These are phyloP conservation scores for Melampsora americana DNA, from an alignment of 1,284 basidiomycete species.

Conservation along the genomic window DNA sequence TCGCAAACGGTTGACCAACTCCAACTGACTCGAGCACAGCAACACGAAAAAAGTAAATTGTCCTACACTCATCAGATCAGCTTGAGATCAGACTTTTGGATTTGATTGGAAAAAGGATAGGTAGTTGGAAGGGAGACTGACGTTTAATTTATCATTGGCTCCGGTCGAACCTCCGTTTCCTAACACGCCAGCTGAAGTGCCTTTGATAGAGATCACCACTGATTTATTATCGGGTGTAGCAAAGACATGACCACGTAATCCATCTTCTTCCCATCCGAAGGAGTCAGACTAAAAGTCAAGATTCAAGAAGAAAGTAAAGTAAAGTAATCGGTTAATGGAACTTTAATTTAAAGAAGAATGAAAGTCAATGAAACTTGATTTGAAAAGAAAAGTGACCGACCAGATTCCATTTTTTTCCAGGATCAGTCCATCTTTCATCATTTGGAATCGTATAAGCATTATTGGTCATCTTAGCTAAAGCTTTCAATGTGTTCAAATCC, in stretches of 20 bases:
- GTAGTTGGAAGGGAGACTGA: constrained; percentile 50
- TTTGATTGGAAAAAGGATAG: not conserved
- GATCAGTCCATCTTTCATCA: constrained; percentile 70
- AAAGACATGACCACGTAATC: constrained; percentile 80
- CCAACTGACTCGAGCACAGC: constrained; percentile 90
- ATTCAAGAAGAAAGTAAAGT: constrained; percentile 18
- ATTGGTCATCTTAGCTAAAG: constrained; percentile 88
- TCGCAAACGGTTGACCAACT: constrained; percentile 93
- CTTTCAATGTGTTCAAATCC: constrained; percentile 70
- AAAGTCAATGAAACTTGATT: constrained; percentile 47
- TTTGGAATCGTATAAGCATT: constrained; percentile 67
- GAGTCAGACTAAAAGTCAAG: constrained; percentile 64
- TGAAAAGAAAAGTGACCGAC: constrained; percentile 57
- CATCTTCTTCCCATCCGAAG: constrained; percentile 88
- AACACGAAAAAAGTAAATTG: constrained; percentile 96
- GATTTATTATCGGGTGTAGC: constrained; percentile 68
- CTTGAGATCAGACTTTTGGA: too few species aligned
- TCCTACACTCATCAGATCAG: constrained; percentile 58
- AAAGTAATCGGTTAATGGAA: not conserved
- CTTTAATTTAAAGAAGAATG: constrained; percentile 11
- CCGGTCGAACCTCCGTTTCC: constrained; percentile 76
- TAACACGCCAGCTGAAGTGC: constrained; percentile 76
- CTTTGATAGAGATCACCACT: constrained; percentile 87
- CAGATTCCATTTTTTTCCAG: constrained; percentile 65
- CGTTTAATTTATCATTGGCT: constrained; percentile 85